Evolutionary conservation across 202 grass and related monocot genomes (phyloP), one percentile per base, ranked within the genome.

Genomic region (Schoenoplectus triqueter): DNA sequence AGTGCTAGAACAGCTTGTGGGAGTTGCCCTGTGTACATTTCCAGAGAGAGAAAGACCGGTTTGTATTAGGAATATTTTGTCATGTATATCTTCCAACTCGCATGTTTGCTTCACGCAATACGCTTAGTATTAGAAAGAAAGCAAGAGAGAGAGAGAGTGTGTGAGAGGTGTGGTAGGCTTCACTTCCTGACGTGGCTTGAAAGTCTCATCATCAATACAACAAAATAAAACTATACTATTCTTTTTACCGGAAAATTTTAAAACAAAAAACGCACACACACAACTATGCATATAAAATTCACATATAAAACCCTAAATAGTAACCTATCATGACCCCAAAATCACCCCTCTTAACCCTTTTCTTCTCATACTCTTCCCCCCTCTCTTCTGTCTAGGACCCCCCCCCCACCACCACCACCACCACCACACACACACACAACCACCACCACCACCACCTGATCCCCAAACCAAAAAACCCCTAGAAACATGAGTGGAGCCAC

Each of bases 31-130:
- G 65, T 83, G 70, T 83, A 57, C 48, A 52, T 83, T 66, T 68
- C 45, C 56, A 83, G 81, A 76, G 89, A 74, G 89, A 73, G 86
- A 84, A 57, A 77, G 62, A 89, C 54, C 80, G 22, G 15, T 39
- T 73, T 56, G 55, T 47, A 66, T 68, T 68, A 64, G 81, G 59
- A 82, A 81, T 82, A 78, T 57, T 77, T 76, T 82, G 64, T 81
- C 79, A 83, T 69, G 64, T 83, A 69, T 83, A 47, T 81, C 87
- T 85, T 82, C 74, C 48, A 73, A 59, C 2, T 63, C 73, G 74
- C 82, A 80, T 92, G 93, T 82, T 99, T 96, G 91, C 93, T 99
- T 99, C 93, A 99, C 93, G 94, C 94, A 97, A 97, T 90, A 80
- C 85, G 92, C 92, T 84, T 90, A 64, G 87, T 81, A 80, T 90